These are phyloP conservation scores for Cryphonectria nitschkei DNA, from an alignment of 2,329 filamentous ascomycete genomes.

Conservation along the genomic window DNA sequence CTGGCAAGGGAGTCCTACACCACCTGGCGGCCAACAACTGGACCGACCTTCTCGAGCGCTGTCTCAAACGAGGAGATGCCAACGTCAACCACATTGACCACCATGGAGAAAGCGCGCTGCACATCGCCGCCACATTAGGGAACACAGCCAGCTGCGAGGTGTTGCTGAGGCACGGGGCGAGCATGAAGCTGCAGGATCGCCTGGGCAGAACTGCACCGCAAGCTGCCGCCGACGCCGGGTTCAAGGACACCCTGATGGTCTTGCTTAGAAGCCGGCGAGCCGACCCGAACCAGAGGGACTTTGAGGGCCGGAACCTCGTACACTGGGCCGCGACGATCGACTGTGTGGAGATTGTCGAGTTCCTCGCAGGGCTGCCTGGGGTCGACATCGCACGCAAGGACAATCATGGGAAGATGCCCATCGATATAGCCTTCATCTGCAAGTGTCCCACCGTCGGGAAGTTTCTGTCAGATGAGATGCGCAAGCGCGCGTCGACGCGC, in stretches of 20 bases:
- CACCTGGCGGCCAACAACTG: neutral
- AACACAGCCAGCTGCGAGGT: neutral
- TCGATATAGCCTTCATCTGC: neutral
- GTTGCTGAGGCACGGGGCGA: neutral
- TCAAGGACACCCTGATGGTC: neutral
- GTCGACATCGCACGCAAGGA: neutral
- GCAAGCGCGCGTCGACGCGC: neutral
- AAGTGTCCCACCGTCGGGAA: neutral
- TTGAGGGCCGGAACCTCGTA: neutral
- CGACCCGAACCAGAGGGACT: neutral
- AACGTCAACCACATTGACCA: neutral
- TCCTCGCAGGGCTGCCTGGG: neutral
- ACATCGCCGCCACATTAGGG: neutral
- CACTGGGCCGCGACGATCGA: neutral
- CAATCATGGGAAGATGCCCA: neutral
- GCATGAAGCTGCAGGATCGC: neutral
- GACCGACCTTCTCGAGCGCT: neutral
- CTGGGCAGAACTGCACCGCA: neutral
- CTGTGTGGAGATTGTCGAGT: neutral
- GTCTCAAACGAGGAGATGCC: neutral
- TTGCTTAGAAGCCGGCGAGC: neutral
- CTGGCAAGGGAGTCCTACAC: neutral
- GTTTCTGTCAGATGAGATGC: neutral
- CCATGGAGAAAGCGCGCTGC: neutral
- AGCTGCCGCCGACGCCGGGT: neutral